Conservation (phyloP, 2,329 filamentous ascomycete species). For the Alternaria postmessia region DNA sequence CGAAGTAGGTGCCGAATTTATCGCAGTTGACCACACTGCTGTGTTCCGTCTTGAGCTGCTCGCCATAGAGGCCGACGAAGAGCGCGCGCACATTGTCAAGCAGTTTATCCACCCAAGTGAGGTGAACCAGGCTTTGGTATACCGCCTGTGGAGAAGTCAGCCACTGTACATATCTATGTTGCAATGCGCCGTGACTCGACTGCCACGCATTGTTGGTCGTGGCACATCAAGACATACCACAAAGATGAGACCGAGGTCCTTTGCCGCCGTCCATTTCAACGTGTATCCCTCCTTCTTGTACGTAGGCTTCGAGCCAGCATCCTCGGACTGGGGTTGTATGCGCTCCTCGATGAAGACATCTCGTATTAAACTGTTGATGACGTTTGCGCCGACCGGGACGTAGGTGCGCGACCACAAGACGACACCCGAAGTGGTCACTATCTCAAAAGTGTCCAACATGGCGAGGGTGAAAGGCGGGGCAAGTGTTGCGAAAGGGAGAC, state of each 20-base stretch:
- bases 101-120: slow-evolving; percentile 96
- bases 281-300: slow-evolving; percentile 95
- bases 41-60: slow-evolving; percentile 82
- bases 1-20: slow-evolving; percentile 88
- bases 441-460: slow-evolving; percentile 98
- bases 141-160: slow-evolving; percentile 71
- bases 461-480: slow-evolving; percentile 8
- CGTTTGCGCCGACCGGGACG: slow-evolving; percentile 76
- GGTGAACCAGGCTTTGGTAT: slow-evolving; percentile 92
- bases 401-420: slow-evolving; percentile 95
- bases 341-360: slow-evolving; percentile 99
- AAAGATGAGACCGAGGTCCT: slow-evolving; percentile 94
- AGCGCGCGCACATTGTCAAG: slow-evolving; percentile 94
- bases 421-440: slow-evolving; percentile 93
- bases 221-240: slow-evolving; percentile 67
- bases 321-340: slow-evolving; percentile 67
- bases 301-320: slow-evolving; percentile 70
- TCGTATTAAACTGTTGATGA: slow-evolving; percentile 94
- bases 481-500: slow-evolving; percentile 7
- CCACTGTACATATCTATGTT: background rate
- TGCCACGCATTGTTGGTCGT: background rate
- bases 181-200: background rate
- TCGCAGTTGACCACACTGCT: slow-evolving; percentile 79
- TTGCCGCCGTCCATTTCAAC: slow-evolving; percentile 89
- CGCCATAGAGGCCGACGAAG: slow-evolving; percentile 88